Evolutionary conservation across 106 monocot species (phyloP), one percentile per base, ranked within the genome.

Genomic region (Dioscorea zingiberensis): DNA sequence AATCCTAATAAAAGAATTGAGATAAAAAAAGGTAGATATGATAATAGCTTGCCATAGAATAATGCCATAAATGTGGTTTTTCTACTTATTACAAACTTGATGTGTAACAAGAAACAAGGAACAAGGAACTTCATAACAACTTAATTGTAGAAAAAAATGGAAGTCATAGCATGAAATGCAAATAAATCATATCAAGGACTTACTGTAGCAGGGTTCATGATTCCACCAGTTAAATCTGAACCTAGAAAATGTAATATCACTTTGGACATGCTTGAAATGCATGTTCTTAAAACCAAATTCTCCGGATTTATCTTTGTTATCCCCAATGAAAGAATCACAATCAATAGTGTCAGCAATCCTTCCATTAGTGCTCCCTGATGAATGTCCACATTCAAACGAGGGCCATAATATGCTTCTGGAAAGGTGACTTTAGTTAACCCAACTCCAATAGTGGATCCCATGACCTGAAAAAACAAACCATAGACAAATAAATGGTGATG

Each of bases 171-270:
- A 8, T 38, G 38, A 38, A 10, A 8, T 38, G 38, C 38, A 38
- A 38, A 10, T 38, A 10, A 38, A 38, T 38, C 10, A 25, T 48
- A 61, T n/a, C 10, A 56, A 54, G 38, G 7, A 77, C 80, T 80
- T 73, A 87, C 87, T 47, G 83, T 71, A 60, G 87, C 87, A 47
- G 87, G 87, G 60, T 87, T 87, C 83, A 87, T 80, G 68, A 83
- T 75, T 62, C 87, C 87, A 55, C 87, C 87, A 63, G 87, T 87
- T 21, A 80, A 54, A 60, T 83, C 83, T 62, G 87, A 83, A 54
- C 80, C 80, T 2, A 87, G 23, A 18, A 83, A 55, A 60, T 87
- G 87, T 66, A 83, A 73, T 22, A 69, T 60, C 16, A 87, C 63
- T 64, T 87, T 87, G 60, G 72, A 68, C 66, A 83, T 57, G 64